phyloP scores from a whole-genome alignment of 2,329 filamentous ascomycete species.

The Ceratocystis lukuohia region DNA sequence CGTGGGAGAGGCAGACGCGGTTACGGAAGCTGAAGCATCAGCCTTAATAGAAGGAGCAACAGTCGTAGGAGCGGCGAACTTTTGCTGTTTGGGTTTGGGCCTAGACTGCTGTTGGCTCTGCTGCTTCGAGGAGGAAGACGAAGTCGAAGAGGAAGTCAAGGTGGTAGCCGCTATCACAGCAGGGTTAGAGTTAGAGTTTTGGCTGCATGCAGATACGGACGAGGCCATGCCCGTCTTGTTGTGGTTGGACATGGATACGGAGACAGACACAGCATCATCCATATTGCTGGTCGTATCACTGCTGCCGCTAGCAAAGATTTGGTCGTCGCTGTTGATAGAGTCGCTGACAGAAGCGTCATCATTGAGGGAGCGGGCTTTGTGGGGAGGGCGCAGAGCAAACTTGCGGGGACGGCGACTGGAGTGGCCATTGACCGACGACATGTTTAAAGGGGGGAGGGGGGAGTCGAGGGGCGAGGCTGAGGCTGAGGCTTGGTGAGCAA shows the following conservation, averaged over 20 bases:
- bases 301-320: slow-evolving; percentile 45
- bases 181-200: background rate
- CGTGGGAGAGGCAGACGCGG: slow-evolving; percentile 35
- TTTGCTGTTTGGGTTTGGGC: background rate
- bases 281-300: slow-evolving; percentile 45
- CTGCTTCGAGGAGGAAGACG: too few relatives aligned
- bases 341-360: slow-evolving; percentile 57
- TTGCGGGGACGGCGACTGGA: slow-evolving; percentile 35
- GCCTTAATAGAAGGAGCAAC: background rate
- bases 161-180: too few relatives aligned
- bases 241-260: slow-evolving; percentile 36
- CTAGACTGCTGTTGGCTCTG: background rate
- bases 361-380: slow-evolving; percentile 31
- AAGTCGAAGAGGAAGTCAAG: too few relatives aligned
- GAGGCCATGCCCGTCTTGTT: background rate
- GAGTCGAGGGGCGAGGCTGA: too few relatives aligned
- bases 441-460: slow-evolving; percentile 26
- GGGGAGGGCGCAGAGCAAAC: slow-evolving; percentile 50
- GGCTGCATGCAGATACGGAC: background rate
- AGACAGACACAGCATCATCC: slow-evolving; percentile 38
- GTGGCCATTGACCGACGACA: background rate
- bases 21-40: slow-evolving; percentile 25
- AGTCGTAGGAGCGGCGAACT: background rate
- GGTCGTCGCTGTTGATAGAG: slow-evolving; percentile 48
- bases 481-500: too few relatives aligned